Base-by-base conservation (phyloP, 208 protist genomes). In the Leptomonas pyrrhocoris region DNA sequence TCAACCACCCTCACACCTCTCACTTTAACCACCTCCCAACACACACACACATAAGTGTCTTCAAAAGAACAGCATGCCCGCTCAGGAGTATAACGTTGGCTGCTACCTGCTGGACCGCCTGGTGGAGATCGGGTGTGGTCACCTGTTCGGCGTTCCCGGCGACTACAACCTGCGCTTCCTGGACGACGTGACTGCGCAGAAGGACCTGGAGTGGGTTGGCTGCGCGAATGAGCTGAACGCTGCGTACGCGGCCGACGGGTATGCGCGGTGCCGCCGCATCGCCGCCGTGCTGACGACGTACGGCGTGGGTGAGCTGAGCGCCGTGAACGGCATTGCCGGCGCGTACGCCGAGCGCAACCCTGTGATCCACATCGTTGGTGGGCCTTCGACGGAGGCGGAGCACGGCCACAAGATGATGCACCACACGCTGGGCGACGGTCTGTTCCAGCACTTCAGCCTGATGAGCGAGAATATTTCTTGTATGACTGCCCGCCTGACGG, bases 131-230 rank as follows among this genome's bases (percentile, higher is more conserved):
- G 70, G 73, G 28, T 69, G 72, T 61, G 46, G 65, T 48, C 62
- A 84, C 69, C 68, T 87, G 19, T 81, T 87, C 74, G 78, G 71
- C 53, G 75, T 84, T 27, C 82, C 82, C 56, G 78, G 74, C 55
- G 82, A 87, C 66, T 84, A 83, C 74, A 84, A 77, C 58, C 73
- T 84, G 57, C 78, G 77, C 68, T 87, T 84, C 62, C 70, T 81
- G 30, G 78, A 84, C 48, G 74, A 87, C 69, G 59, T 81, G 48
- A 57, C 63, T 55, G 73, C 77, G 61, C 38, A 57, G 23, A 18
- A 73, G 49, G 65, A 25, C 42, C 43, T 87, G n/a, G 34, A 80
- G 67, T 83, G 77, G 74, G 74, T 83, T 21, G 74, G 81, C 28
- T 86, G 81, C 72, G 66, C 68, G 30, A 83, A 86, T 66, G 77